Evolutionary conservation across 2,329 filamentous ascomycete genomes (phyloP).

Genomic region (Lithohypha guttulata): DNA sequence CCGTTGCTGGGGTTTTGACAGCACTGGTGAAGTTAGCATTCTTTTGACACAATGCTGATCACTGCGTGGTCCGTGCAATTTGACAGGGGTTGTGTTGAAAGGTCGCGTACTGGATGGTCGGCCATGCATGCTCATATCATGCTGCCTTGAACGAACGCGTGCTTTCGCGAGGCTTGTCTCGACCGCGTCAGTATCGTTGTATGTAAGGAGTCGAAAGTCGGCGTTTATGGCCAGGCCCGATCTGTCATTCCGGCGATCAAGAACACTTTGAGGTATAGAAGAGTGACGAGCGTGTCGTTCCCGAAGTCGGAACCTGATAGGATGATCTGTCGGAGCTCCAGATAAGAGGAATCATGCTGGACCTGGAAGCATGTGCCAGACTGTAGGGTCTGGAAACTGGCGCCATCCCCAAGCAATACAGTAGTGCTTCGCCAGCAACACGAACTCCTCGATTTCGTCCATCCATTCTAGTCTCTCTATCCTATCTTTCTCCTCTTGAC

Average conservation of each 20-base stretch:
- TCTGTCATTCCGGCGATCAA: too few species aligned
- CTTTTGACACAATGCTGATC: slow-evolving; percentile 1
- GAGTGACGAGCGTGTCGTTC: too few species aligned
- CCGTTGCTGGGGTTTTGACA: not conserved
- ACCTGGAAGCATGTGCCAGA: slow-evolving; percentile 28
- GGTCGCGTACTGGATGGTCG: too few species aligned
- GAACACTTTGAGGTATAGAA: too few species aligned
- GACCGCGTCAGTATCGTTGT: too few species aligned
- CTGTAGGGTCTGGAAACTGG: slow-evolving; percentile 29
- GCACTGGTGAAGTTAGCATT: not conserved
- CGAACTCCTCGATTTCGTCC: slow-evolving; percentile 93
- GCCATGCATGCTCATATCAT: too few species aligned
- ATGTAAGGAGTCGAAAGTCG: too few species aligned
- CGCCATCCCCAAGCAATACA: slow-evolving; percentile 81
- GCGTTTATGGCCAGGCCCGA: too few species aligned
- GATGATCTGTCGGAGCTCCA: too few species aligned
- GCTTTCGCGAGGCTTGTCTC: too few species aligned
- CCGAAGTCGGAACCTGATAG: too few species aligned
- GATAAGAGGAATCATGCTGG: slow-evolving; percentile 21
- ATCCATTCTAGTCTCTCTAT: slow-evolving; percentile 73
- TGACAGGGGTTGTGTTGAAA: not conserved
- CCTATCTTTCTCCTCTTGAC: slow-evolving; percentile 59
- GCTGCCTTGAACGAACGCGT: too few species aligned
- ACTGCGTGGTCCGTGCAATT: not conserved
- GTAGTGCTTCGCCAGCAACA: slow-evolving; percentile 77